Conservation (phyloP, 805 yeast genomes). For the Danielia oregonensis region DNA sequence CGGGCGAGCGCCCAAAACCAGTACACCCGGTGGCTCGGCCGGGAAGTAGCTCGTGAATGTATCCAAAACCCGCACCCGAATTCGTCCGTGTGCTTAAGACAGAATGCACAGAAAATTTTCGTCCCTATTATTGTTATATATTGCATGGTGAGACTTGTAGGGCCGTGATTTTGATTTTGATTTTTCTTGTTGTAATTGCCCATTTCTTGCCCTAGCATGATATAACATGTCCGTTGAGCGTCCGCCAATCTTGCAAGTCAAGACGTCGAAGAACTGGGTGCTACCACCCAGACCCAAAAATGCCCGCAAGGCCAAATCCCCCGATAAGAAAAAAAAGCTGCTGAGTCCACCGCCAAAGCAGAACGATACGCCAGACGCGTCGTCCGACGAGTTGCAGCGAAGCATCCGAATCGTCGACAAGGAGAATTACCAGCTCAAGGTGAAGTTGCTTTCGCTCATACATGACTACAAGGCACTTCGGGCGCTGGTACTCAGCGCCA, state of each 20-base stretch:
- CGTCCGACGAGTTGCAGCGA: conserved; percentile 11
- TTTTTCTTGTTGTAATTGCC: not conserved
- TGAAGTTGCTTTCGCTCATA: conserved; percentile 32
- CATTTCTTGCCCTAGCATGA: not conserved
- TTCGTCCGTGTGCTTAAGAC: conserved; percentile 6
- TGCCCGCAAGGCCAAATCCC: conserved; percentile 13
- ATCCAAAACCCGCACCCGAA: conserved; percentile 5
- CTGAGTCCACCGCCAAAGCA: conserved; percentile 2
- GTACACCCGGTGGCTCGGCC: no score
- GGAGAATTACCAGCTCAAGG: conserved; percentile 35
- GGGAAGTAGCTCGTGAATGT: no score
- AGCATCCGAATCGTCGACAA: conserved; percentile 20
- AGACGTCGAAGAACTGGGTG: conserved; percentile 18
- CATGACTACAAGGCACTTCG: conserved; percentile 39
- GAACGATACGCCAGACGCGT: conserved; percentile 1
- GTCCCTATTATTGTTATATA: conserved; percentile 4
- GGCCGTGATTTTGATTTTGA: not conserved
- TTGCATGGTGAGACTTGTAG: no score
- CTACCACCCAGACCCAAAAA: conserved; percentile 19
- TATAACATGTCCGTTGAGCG: conserved; percentile 12
- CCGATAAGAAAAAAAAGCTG: conserved; percentile 24
- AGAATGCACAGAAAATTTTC: conserved; percentile 3
- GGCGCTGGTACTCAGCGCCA: conserved; percentile 19
- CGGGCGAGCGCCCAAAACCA: no score
- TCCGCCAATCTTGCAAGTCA: conserved; percentile 17